Percentiles rank a stretch among this genome's conserved stretches.
Evolutionary conservation across 345 rosid species (phyloP).

Genomic region (Acer yangbiense): DNA sequence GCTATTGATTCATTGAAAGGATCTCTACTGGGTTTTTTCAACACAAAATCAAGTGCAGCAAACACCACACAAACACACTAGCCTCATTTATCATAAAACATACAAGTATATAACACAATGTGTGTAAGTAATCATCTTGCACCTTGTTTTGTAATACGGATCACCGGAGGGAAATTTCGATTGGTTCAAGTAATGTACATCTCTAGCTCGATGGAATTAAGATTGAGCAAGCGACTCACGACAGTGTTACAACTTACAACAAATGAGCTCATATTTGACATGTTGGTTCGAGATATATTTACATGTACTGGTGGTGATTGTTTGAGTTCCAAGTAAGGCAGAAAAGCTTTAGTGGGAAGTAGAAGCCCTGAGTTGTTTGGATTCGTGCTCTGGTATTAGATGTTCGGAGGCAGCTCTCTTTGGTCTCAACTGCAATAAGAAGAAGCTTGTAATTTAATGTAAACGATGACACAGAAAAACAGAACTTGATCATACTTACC

Average conservation of each 20-base stretch:
- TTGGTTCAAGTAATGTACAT: slow-evolving; percentile 25
- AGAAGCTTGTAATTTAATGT: slow-evolving; percentile 7
- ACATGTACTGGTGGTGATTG: neutral
- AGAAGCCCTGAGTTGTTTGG: slow-evolving; percentile 70
- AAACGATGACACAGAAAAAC: neutral
- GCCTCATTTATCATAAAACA: neutral
- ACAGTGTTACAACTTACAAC: slow-evolving; percentile 21
- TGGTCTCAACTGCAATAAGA: slow-evolving; percentile 59
- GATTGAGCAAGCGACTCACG: slow-evolving; percentile 14
- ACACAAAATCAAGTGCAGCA: neutral
- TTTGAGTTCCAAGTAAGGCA: neutral
- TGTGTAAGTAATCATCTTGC: slow-evolving; percentile 5
- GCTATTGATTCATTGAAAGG: neutral
- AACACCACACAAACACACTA: neutral
- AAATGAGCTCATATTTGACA: slow-evolving; percentile 11
- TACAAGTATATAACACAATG: neutral
- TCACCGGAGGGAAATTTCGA: slow-evolving; percentile 8
- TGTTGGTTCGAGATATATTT: slow-evolving; percentile 11
- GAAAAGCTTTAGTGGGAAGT: slow-evolving; percentile 30
- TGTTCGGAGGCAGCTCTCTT: slow-evolving; percentile 81
- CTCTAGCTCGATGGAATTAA: slow-evolving; percentile 23
- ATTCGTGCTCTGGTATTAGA: slow-evolving; percentile 66
- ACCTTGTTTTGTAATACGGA: slow-evolving; percentile 7
- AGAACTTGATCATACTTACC: slow-evolving; percentile 40
- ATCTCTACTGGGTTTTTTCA: neutral